Evolutionary conservation across 2,329 filamentous ascomycete species (phyloP), one percentile per base, ranked within the genome.

Genomic region (Cercospora beticola): DNA sequence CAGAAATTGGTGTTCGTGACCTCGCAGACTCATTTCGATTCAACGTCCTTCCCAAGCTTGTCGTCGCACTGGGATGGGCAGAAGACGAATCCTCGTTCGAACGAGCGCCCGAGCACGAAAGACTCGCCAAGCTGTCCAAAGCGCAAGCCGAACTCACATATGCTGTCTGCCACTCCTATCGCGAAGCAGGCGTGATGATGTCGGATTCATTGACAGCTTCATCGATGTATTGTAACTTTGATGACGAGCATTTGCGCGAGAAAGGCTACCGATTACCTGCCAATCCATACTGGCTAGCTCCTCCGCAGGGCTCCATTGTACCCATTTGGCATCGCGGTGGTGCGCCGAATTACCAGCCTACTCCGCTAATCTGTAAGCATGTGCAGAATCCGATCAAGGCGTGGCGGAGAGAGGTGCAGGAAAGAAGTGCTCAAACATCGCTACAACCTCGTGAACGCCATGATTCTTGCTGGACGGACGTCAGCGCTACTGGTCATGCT

Each of bases 251-350:
- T 28, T 58, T 63, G 12, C 18, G 59, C 5, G 31, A 26, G 9
- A 63, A 64, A 5, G 65, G 65, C 31, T 64, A 54, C n/a, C 40
- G 65, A 5, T 40, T 67, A 23, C 59, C 65, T 8, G 46, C 65
- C 31, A 67, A 67, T 64, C 59, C 65, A 4, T 67, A 67, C 16
- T 67, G 65, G 65, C 16, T 67, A 14, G 65, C 65, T 9, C 65
- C 65, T 4, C 65, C 65, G 10, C 65, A 67, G 26, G 65, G 65
- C 1, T 67, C 60, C 0, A 67, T 67, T 18, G 59, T 67, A n/a
- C 65, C 65, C 30, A 40, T 67, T 9, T 67, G 65, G 65, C 65
- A 67, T 46, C 65, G 65, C 16, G 65, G 65, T 14, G 65, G 65
- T 28, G 59, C 59, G 9, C 65, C 65, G 2, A 64, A 67, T 21